Conservation (phyloP, 2,329 filamentous ascomycete genomes). For the Cladosporium phlei region DNA sequence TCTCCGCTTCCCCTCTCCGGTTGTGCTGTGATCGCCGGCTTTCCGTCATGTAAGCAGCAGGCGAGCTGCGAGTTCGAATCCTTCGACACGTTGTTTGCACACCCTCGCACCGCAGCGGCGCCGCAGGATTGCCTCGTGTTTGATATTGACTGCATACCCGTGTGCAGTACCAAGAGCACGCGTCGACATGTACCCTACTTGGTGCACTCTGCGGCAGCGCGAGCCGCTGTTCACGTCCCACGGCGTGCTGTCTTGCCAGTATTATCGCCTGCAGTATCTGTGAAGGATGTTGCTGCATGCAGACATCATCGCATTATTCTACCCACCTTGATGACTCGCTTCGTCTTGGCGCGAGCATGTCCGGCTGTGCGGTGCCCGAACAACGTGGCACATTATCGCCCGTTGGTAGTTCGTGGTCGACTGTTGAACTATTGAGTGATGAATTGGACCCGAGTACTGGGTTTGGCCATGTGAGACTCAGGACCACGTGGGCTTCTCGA, state of each 20-base stretch:
- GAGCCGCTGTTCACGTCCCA: neutral
- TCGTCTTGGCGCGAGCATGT: slow-evolving; percentile 7
- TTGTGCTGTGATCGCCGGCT: neutral
- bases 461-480: slow-evolving; percentile 4
- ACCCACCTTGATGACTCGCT: slow-evolving; percentile 10
- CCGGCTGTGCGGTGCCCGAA: slow-evolving; percentile 4
- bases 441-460: neutral
- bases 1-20: slow-evolving; percentile 10
- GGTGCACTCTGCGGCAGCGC: neutral
- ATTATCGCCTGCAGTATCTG: no score
- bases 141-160: slow-evolving; percentile 13
- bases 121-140: slow-evolving; percentile 10
- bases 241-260: neutral
- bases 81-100: slow-evolving; percentile 12
- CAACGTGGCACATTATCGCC: slow-evolving; percentile 7
- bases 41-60: slow-evolving; percentile 6
- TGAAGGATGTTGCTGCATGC: neutral
- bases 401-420: neutral
- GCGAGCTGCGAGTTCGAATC: neutral
- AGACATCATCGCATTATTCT: neutral
- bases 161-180: no score
- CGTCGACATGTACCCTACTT: no score
- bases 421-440: neutral
- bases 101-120: slow-evolving; percentile 4
- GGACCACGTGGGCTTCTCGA: slow-evolving; percentile 1